Evolutionary conservation across 139 green algal species (phyloP), one percentile per base, ranked within the genome.

Genomic region (Chlamydomonas incerta): DNA sequence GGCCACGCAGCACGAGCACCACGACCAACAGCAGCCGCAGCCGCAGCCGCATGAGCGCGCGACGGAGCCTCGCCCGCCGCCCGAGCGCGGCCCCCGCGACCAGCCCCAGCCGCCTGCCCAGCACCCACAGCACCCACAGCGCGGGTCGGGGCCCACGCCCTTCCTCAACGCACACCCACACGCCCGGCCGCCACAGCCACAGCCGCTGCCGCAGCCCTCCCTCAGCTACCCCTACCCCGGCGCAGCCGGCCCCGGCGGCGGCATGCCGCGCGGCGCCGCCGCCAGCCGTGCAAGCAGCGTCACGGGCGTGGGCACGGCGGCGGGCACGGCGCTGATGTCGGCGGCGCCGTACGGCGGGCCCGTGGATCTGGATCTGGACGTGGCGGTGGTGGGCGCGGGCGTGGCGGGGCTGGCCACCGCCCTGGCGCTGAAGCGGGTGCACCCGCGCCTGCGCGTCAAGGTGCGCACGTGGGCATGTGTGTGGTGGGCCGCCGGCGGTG

Each of bases 341-440:
- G 17, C 9, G 2, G 20, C 33, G 29, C n/a, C 63, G 63, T 66
- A 66, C 60, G 60, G 63, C 63, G 63, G n/a, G 26, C 34, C 23
- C 5, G 66, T 75, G 47, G 79, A 85, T 37, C 33, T 85, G 65
- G 70, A 90, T 66, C 52, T 90, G 18, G 87, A 90, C 21, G 87
- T 90, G 29, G 81, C 72, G 14, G 74, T 90, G 13, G 67, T 90
- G 50, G 87, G 87, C 31, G 87, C 72, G 35, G 87, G 87, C 6
- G 62, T 85, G 13, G 57, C 80, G 37, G 87, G 87, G 21, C 65
- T 90, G 72, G 87, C 87, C 6, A 84, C 80, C 14, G 87, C 87
- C 18, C 72, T 87, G 28, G 87, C 87, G 47, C 73, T 90, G 6
- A 72, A 80, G 31, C 34, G 73, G 21, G 80, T 87, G 15, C 65